A percentile compares a stretch with the other conserved stretches of the same genome.
Evolutionary conservation across 1,284 basidiomycete species (phyloP).

Genomic region (Papiliotrema nemorosa): DNA sequence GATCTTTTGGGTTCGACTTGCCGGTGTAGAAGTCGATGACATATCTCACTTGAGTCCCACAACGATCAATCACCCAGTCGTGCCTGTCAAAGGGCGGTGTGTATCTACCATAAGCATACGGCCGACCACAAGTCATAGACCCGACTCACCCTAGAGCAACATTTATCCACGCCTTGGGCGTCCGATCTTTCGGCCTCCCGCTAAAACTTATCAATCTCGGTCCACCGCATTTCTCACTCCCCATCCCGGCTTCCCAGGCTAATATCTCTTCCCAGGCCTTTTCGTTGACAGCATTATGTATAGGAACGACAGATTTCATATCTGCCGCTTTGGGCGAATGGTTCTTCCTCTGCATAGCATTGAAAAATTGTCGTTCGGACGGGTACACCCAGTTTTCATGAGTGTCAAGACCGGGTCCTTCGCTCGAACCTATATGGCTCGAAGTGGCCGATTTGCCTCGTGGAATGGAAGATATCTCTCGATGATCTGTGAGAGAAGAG

Average conservation of each 20-base stretch:
- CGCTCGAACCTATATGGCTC: slow-evolving; percentile 8
- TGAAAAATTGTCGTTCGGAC: slow-evolving; percentile 95
- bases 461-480: slow-evolving; percentile 87
- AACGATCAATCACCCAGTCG: slow-evolving; percentile 94
- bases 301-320: slow-evolving; percentile 95
- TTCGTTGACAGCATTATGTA: slow-evolving; percentile 99
- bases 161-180: slow-evolving; percentile 77
- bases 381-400: slow-evolving; percentile 89
- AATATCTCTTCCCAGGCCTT: slow-evolving; percentile 88
- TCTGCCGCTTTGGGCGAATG: slow-evolving; percentile 71
- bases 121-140: neutral
- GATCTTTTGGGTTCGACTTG: slow-evolving; percentile 50
- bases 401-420: slow-evolving; percentile 47
- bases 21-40: slow-evolving; percentile 99
- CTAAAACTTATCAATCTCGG: slow-evolving; percentile 49
- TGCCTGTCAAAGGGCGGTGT: slow-evolving; percentile 93
- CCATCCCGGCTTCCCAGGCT: slow-evolving; percentile 80
- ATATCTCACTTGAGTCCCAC: slow-evolving; percentile 82
- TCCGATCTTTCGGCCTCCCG: slow-evolving; percentile 55
- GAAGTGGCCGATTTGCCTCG: slow-evolving; percentile 41
- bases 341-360: slow-evolving; percentile 91
- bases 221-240: slow-evolving; percentile 77
- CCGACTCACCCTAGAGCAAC: slow-evolving; percentile 70
- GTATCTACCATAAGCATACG: slow-evolving; percentile 59
- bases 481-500: slow-evolving; percentile 51